A percentile compares a stretch with the other conserved stretches of the same genome.
Evolutionary conservation across 2,329 filamentous ascomycete species (phyloP).

Genomic region (Hypoxylon sp.): DNA sequence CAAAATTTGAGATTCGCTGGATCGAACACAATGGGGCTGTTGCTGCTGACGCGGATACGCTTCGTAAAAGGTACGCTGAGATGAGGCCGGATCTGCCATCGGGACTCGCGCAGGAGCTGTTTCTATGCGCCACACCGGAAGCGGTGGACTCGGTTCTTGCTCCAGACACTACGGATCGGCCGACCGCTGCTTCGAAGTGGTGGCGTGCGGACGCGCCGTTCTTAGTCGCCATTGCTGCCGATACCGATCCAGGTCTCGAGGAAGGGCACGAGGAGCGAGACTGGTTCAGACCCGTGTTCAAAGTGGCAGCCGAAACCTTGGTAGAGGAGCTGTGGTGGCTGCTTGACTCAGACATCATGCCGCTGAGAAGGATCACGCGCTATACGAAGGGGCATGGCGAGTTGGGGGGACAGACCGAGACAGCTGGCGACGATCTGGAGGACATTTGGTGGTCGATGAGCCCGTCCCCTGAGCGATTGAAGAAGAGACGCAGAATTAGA

Average conservation of each 20-base stretch:
- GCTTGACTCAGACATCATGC: slow-evolving; percentile 1
- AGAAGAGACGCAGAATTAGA: background rate
- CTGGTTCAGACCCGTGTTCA: background rate
- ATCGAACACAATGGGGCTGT: background rate
- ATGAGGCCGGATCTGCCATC: background rate
- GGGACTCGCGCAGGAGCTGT: slow-evolving; percentile 3
- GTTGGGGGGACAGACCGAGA: background rate
- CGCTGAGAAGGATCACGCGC: background rate
- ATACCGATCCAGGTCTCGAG: slow-evolving; percentile 4
- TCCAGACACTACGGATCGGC: background rate
- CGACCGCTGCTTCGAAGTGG: background rate
- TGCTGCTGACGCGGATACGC: background rate
- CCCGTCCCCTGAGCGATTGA: background rate
- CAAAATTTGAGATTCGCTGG: slow-evolving; percentile 7
- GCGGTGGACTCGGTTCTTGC: slow-evolving; percentile 1
- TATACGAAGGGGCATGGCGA: background rate
- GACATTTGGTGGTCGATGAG: slow-evolving; percentile 1
- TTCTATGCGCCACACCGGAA: slow-evolving; percentile 1
- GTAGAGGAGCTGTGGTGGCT: slow-evolving; percentile 1
- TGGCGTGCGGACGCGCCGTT: slow-evolving; percentile 1
- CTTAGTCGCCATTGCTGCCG: background rate
- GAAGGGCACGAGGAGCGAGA: slow-evolving; percentile 1
- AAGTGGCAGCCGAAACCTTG: background rate
- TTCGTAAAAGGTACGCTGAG: background rate
- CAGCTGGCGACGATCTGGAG: background rate